Conservation (phyloP, 2,329 filamentous ascomycete species). For the Aspergillus arachidicola region DNA sequence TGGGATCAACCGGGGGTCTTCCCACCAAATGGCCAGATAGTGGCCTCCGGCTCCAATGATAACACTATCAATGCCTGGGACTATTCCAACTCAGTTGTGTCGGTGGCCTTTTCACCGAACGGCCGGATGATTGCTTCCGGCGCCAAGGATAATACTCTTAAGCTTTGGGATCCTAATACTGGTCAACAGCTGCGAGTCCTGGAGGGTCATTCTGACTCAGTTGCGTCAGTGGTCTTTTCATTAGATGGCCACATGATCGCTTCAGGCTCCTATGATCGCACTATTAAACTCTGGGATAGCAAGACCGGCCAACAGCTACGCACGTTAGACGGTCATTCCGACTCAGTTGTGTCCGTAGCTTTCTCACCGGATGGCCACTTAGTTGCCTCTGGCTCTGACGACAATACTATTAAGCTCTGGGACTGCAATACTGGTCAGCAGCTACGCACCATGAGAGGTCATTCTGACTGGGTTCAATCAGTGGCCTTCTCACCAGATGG, state of each 20-base stretch:
- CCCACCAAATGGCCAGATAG: not conserved
- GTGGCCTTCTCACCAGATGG: not conserved
- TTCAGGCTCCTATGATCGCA: not conserved
- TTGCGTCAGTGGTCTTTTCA: not conserved
- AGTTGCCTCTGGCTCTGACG: not conserved
- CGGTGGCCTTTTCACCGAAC: not conserved
- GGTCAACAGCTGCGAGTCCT: constrained; percentile 13
- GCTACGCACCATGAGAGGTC: not conserved
- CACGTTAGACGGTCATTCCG: not conserved
- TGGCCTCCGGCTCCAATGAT: not conserved
- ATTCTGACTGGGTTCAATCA: not conserved
- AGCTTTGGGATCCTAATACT: not conserved
- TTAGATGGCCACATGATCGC: not conserved
- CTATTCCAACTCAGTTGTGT: not conserved
- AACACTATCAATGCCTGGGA: not conserved
- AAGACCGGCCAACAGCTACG: not conserved
- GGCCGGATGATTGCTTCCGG: not conserved
- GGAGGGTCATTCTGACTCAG: constrained; percentile 14
- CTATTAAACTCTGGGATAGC: not conserved
- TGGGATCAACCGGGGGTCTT: not conserved
- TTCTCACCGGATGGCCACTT: not conserved
- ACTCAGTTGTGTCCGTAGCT: not conserved
- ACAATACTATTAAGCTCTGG: not conserved
- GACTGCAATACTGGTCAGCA: not conserved
- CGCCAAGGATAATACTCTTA: not conserved